Evolutionary conservation across 257 asterid genomes (phyloP).

Genomic region (Primulina huaijiensis): DNA sequence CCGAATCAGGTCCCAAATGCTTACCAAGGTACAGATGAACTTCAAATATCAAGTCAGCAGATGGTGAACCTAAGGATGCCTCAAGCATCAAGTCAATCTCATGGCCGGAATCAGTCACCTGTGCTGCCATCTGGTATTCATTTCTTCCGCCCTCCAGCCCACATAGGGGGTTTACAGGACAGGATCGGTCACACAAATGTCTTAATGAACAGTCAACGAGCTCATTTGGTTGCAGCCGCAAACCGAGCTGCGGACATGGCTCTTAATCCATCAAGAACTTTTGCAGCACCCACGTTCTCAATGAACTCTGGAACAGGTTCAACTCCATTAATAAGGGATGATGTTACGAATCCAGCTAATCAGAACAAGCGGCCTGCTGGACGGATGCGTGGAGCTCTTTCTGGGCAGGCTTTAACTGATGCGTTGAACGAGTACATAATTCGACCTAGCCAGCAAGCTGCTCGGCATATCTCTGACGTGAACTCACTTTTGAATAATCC

Average conservation of each 20-base stretch:
- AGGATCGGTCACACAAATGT: constrained; percentile 21
- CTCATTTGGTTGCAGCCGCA: constrained; percentile 20
- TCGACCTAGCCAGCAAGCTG: constrained; percentile 41
- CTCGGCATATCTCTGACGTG: constrained; percentile 1
- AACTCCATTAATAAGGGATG: constrained; percentile 20
- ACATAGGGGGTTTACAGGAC: constrained; percentile 25
- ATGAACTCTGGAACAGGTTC: constrained; percentile 21
- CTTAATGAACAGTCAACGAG: constrained; percentile 28
- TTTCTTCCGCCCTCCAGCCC: constrained; percentile 21
- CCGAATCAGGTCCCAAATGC: constrained; percentile 26
- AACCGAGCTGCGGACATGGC: constrained; percentile 26
- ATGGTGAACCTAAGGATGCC: constrained; percentile 30
- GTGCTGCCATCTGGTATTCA: constrained; percentile 8
- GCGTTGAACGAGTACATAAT: constrained; percentile 39
- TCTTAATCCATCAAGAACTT: constrained; percentile 23
- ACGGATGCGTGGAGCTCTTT: constrained; percentile 57
- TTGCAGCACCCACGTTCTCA: constrained; percentile 23
- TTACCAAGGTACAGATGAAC: constrained; percentile 25
- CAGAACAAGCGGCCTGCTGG: constrained; percentile 45
- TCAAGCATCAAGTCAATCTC: constrained; percentile 32
- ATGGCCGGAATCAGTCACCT: constrained; percentile 26
- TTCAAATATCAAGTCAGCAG: constrained; percentile 21
- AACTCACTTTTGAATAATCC: constrained; percentile 15
- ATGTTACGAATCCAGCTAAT: constrained; percentile 24
- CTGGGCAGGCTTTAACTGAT: constrained; percentile 48